Conservation (phyloP, 306 rosid genomes). For the Oxytropis ochrocephala region DNA sequence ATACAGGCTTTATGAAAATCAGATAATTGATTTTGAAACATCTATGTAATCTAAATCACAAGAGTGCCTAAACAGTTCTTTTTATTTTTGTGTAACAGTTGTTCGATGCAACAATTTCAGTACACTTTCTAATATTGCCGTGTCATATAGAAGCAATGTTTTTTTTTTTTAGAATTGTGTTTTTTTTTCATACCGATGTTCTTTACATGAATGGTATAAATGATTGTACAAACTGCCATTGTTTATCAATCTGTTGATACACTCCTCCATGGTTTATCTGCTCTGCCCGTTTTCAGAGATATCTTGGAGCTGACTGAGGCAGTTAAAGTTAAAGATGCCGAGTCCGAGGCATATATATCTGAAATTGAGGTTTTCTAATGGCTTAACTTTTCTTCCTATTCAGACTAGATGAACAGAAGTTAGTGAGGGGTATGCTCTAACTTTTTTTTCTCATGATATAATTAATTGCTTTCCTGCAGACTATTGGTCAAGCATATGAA, state of each 20-base stretch:
- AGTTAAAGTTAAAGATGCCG: constrained; percentile 71
- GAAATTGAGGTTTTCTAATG: constrained; percentile 77
- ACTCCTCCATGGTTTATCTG: constrained; percentile 17
- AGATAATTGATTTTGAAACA: background rate
- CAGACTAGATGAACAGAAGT: background rate
- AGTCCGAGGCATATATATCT: constrained; percentile 83
- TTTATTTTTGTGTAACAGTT: background rate
- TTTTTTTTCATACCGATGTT: background rate
- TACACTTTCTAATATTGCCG: background rate
- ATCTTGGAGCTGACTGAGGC: constrained; percentile 78
- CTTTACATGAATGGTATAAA: constrained; percentile 5
- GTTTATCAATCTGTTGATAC: constrained; percentile 8
- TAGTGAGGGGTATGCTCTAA: background rate
- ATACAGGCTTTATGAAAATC: background rate
- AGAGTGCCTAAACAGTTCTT: background rate
- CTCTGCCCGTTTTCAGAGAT: constrained; percentile 40
- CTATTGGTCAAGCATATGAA: constrained; percentile 97
- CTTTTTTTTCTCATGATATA: background rate
- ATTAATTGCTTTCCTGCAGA: constrained; percentile 43
- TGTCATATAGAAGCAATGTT: background rate
- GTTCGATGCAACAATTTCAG: background rate
- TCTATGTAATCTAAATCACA: background rate
- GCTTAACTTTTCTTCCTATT: background rate
- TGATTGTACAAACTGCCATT: background rate
- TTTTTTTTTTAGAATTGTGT: background rate